Evolutionary conservation across 305 asterid species (phyloP).

Genomic region (Coffea humblotiana): DNA sequence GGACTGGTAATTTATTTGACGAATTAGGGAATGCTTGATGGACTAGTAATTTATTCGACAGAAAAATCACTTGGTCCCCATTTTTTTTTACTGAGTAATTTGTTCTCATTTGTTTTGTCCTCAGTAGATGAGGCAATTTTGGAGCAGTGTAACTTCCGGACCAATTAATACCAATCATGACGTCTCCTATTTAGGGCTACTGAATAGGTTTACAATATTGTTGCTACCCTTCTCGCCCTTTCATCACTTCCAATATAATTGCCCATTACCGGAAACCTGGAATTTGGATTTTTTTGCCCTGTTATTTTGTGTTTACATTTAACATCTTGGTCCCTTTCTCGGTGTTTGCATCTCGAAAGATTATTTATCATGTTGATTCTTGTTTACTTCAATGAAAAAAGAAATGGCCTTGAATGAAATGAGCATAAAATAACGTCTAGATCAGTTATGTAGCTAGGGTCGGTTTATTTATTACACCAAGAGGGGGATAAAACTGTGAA

Average conservation of each 20-base stretch:
- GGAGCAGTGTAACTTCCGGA: not conserved
- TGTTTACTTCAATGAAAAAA: not conserved
- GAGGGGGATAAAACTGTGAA: not conserved
- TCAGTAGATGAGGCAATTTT: constrained; percentile 1
- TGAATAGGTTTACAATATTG: not conserved
- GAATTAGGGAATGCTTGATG: no score
- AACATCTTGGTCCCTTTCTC: not conserved
- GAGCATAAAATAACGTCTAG: not conserved
- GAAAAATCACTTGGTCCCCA: not conserved
- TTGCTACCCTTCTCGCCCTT: not conserved
- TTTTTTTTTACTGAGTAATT: not conserved
- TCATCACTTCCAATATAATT: no score
- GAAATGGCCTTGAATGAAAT: not conserved
- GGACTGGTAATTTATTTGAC: not conserved
- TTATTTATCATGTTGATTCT: not conserved
- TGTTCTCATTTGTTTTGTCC: not conserved
- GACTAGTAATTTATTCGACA: not conserved
- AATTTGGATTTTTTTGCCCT: not conserved
- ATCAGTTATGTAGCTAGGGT: not conserved
- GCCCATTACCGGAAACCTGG: not conserved
- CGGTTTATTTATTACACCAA: not conserved
- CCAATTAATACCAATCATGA: not conserved
- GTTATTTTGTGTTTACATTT: not conserved
- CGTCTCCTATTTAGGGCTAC: no score
- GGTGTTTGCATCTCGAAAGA: not conserved